Evolutionary conservation across 768 basidiomycete genomes (phyloP), one percentile per base, ranked within the genome.

Genomic region (Favolaschia claudopus): DNA sequence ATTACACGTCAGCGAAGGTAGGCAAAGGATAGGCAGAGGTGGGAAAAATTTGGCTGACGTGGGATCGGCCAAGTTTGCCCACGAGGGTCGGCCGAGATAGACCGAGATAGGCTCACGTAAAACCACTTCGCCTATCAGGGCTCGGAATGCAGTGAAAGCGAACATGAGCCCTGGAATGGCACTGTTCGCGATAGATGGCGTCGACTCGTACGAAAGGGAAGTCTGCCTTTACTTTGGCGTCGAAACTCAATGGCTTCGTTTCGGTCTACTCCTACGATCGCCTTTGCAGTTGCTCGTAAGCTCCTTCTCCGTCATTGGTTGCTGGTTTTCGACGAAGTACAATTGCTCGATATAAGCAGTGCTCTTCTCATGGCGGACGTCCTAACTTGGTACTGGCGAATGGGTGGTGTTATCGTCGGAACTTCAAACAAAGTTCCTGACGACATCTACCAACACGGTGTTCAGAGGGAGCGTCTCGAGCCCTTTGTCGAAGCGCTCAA

Each of bases 321-420:
- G 7, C 75, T 84, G 27, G 80, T 82, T 20, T 85, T 87, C 68
- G 85, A 87, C 61, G 83, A 88, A 70, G 71, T 87, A 3, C 86
- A 87, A 67, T 77, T 87, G 6, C 79, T 86, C 7, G 85, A 86
- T 67, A 82, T 86, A 1, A 85, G 85, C 0, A 84, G 84, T 29
- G 85, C 86, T 1, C 76, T 76, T 7, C 72, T 83, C 1, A 72
- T 82, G 5, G 77, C 79, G 7, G 79, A 82, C 56, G 83, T 87
- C 6, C 69, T 87, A 15, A 80, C 82, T 13, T 87, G 83, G 84
- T 87, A 82, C 65, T 87, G 85, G 86, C 76, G 85, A 6, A 76
- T 89, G 69, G 86, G 85, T 17, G 85, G 85, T 2, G 81, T 87
- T 7, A 75, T 88, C 34, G 74, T 80, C 25, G 76, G 77, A 28